A percentile compares a stretch with the other conserved stretches of the same genome.
phyloP scores from a whole-genome alignment of 208 protist species.

The Kentomonas sorsogonicus region DNA sequence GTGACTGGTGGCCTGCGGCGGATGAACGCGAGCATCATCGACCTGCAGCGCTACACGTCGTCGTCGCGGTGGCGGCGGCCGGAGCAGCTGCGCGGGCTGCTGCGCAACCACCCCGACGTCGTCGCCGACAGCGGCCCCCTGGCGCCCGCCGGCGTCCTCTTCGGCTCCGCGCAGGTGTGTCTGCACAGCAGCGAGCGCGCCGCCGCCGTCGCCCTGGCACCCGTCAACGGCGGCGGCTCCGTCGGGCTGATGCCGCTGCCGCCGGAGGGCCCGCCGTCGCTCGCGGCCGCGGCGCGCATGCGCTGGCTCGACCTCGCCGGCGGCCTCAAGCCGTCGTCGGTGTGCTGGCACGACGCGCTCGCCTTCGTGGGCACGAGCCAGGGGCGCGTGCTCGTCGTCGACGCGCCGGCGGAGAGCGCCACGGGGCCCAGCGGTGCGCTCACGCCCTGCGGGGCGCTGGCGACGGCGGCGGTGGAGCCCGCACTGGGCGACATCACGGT shows the following conservation, averaged over 20 bases:
- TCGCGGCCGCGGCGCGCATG: constrained; percentile 43
- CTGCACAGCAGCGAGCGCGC: constrained; percentile 59
- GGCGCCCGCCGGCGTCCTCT: constrained; percentile 41
- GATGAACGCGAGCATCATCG: constrained; percentile 68
- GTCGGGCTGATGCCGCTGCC: constrained; percentile 58
- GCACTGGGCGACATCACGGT: constrained; percentile 50
- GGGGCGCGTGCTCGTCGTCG: constrained; percentile 58
- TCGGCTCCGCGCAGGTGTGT: constrained; percentile 45
- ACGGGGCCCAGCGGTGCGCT: constrained; percentile 27
- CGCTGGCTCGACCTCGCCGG: constrained; percentile 60
- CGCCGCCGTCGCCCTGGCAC: constrained; percentile 53
- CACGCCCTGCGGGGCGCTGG: constrained; percentile 24
- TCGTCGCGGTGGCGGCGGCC: constrained; percentile 60
- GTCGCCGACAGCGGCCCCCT: constrained; percentile 34
- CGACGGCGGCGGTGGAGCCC: constrained; percentile 19
- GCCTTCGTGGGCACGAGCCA: constrained; percentile 64
- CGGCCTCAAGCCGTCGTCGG: constrained; percentile 24
- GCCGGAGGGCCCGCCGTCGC: constrained; percentile 20
- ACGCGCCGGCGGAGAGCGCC: constrained; percentile 20
- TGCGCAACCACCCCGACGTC: constrained; percentile 72
- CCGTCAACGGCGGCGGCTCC: constrained; percentile 39
- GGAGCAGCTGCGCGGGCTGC: constrained; percentile 70
- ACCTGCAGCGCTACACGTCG: constrained; percentile 55
- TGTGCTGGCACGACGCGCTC: constrained; percentile 64
- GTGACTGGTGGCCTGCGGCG: not conserved